phyloP scores from a whole-genome alignment of 1,139 yeast genomes.

The Blastobotrys malaysiensis region DNA sequence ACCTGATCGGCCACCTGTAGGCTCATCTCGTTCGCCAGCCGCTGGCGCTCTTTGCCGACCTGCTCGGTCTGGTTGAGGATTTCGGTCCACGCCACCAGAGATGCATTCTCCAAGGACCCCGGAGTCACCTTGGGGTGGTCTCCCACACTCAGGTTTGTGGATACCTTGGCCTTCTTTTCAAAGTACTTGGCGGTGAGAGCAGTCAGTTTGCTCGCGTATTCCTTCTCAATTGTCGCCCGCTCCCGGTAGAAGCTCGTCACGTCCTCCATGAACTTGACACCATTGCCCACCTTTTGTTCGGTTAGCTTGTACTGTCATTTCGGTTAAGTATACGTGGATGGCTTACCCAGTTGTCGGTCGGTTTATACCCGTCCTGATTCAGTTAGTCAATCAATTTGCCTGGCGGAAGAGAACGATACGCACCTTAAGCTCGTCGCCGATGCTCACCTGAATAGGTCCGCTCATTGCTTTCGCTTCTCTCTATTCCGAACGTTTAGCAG shows the following conservation, averaged over 20 bases:
- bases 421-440: constrained; percentile 38
- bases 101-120: constrained; percentile 87
- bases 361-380: constrained; percentile 66
- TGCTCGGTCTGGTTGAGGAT: constrained; percentile 79
- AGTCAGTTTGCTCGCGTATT: constrained; percentile 65
- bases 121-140: constrained; percentile 89
- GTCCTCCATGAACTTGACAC: constrained; percentile 70
- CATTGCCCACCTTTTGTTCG: constrained; percentile 46
- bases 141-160: constrained; percentile 77
- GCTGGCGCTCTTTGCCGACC: constrained; percentile 61
- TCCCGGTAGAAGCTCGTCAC: constrained; percentile 80
- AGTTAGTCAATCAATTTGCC: constrained; percentile 11
- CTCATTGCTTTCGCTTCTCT: constrained; percentile 11
- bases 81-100: constrained; percentile 93
- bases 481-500: neutral
- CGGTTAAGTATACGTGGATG: neutral
- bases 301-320: neutral
- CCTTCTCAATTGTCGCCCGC: constrained; percentile 74
- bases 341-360: constrained; percentile 65
- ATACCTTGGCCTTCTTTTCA: constrained; percentile 65
- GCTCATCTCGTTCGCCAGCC: constrained; percentile 58
- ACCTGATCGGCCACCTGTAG: constrained; percentile 61
- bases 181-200: constrained; percentile 64
- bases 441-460: constrained; percentile 26
- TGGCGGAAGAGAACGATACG: constrained; percentile 9